Evolutionary conservation across 805 yeast genomes (phyloP), one percentile per base, ranked within the genome.

Genomic region (Blastobotrys mokoenaii): DNA sequence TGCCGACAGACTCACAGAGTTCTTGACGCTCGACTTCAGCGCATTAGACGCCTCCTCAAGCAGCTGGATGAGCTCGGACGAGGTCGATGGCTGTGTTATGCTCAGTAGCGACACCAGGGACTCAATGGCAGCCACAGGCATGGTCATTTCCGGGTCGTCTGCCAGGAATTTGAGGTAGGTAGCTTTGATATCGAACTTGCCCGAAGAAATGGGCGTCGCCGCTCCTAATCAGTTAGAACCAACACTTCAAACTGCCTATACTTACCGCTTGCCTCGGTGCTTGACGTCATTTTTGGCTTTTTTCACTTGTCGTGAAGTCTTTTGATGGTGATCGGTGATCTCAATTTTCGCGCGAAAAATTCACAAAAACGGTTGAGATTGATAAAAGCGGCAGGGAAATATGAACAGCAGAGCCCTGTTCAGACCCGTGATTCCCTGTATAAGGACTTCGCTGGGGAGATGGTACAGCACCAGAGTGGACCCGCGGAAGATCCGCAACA

Each of bases 51-150:
- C 93, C 38, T 79, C 76, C 46, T 84, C 82, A 43, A 90, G 77
- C 10, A 88, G 70, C 43, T 79, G 84, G 57, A 89, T 89, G 59
- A 93, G 74, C 62, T 93, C 98, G 2, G 96, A 85, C 1, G 96
- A 87, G 0, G 99, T 93, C 8, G 87, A 74, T 6, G 98, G 97
- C 61, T 87, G 88, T 55, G 87, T 82, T 41, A 81, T 78, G 51
- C 81, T 74, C 25, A 90, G 67, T 66, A 93, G 74, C 7, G 93
- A 84, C 22, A 93, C 95, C 38, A 93, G 70, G 10, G 96, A 79
- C 68, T 93, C 97, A 58, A 93, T 93, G 31, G 98, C 98, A 37
- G 98, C 99, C 30, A 93, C 86, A 1, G 99, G 99, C 97, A 89
- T 93, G 4, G 98, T 89, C 80, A 93, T 85, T 46, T 93, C 97